Conservation (phyloP, 306 rosid genomes). For the Dalbergia cochinchinensis region DNA sequence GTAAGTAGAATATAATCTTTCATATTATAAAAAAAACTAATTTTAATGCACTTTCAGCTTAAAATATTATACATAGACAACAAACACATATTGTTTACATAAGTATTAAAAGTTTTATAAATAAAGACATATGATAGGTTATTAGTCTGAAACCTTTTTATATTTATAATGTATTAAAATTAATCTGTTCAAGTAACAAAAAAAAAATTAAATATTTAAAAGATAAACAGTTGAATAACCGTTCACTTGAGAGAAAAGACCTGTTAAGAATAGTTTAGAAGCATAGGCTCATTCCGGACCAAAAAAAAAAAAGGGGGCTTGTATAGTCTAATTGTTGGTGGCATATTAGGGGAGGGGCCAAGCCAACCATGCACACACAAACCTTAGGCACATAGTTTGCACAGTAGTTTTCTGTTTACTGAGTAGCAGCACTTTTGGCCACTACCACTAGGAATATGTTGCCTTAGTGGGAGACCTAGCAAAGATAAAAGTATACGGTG, state of each 20-base stretch:
- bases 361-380: background rate
- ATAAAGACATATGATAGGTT: too few species aligned
- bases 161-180: too few species aligned
- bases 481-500: constrained; percentile 20
- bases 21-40: background rate
- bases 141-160: too few species aligned
- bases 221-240: too few species aligned
- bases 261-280: background rate
- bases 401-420: background rate
- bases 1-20: background rate
- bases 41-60: too few species aligned
- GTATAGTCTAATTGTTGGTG: background rate
- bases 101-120: too few species aligned
- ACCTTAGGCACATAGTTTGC: background rate
- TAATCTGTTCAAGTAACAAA: too few species aligned
- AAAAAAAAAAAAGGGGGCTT: too few species aligned
- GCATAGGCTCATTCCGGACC: too few species aligned
- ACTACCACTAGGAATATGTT: constrained; percentile 22
- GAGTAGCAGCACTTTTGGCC: background rate
- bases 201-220: too few species aligned
- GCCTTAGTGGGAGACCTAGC: constrained; percentile 36
- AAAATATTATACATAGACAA: too few species aligned
- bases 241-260: background rate
- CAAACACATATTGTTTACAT: too few species aligned
- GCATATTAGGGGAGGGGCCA: background rate